A percentile compares a stretch with the other conserved stretches of the same genome.
These are phyloP conservation scores for Kwoniella europaea DNA, from an alignment of 768 basidiomycete genomes.

Conservation along the genomic window DNA sequence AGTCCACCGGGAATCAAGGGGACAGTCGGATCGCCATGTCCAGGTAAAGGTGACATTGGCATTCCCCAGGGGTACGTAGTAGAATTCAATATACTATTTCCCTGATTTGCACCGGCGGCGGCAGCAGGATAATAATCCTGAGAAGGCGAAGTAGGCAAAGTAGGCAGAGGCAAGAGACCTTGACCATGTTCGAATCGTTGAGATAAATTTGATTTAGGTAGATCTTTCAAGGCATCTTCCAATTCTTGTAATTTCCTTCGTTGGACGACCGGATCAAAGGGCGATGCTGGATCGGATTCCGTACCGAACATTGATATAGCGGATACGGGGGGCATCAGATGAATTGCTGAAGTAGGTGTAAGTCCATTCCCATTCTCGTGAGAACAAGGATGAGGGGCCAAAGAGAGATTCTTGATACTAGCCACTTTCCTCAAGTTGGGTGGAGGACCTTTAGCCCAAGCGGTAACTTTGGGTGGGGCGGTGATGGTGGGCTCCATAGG, in stretches of 20 bases:
- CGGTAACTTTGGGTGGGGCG: constrained; percentile 20
- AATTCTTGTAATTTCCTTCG: constrained; percentile 21
- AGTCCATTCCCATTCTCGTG: background rate
- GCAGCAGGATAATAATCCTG: too few relatives aligned
- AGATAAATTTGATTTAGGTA: constrained; percentile 11
- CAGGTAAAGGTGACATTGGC: constrained; percentile 44
- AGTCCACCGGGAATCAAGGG: constrained; percentile 33
- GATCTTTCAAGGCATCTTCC: constrained; percentile 10
- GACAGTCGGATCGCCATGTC: constrained; percentile 5
- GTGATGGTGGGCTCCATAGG: constrained; percentile 13
- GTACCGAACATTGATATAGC: constrained; percentile 41
- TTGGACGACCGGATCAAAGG: constrained; percentile 42
- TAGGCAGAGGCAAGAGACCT: too few relatives aligned
- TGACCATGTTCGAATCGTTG: constrained; percentile 5
- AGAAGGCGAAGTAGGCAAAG: too few relatives aligned
- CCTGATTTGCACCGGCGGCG: background rate
- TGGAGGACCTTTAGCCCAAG: constrained; percentile 49
- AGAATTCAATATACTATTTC: background rate
- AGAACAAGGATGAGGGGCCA: background rate
- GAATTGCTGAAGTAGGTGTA: constrained; percentile 17
- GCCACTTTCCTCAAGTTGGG: constrained; percentile 20
- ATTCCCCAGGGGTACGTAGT: constrained; percentile 52
- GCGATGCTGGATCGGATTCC: constrained; percentile 54
- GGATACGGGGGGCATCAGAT: constrained; percentile 35
- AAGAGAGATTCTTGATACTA: constrained; percentile 19